phyloP scores from a whole-genome alignment of 441 rosid species.

The Adansonia gregorii region DNA sequence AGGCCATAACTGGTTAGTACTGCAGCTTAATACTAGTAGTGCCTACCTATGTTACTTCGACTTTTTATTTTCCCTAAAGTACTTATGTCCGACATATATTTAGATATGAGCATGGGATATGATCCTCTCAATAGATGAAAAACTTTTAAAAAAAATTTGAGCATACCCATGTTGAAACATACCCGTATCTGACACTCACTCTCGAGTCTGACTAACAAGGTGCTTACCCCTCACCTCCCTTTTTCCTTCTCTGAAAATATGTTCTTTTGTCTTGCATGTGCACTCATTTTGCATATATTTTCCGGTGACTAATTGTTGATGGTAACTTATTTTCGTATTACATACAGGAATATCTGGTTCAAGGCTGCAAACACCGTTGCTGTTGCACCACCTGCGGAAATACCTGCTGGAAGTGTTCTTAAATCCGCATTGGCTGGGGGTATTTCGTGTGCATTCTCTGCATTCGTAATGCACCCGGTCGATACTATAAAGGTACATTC shows the following conservation, averaged over 20 bases:
- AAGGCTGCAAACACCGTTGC: slow-evolving; percentile 97
- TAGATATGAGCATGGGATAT: too few species aligned
- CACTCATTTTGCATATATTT: background rate
- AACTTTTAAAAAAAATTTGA: too few species aligned
- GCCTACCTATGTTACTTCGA: too few species aligned
- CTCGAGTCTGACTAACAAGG: too few species aligned
- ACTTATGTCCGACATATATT: too few species aligned
- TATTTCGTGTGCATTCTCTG: slow-evolving; percentile 89
- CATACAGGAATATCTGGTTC: slow-evolving; percentile 85
- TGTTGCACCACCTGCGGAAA: slow-evolving; percentile 89
- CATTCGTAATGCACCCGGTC: slow-evolving; percentile 84
- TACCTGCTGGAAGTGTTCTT: slow-evolving; percentile 86
- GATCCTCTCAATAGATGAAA: too few species aligned
- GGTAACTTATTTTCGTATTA: slow-evolving; percentile 28
- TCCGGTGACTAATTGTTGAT: slow-evolving; percentile 13
- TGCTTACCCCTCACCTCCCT: background rate
- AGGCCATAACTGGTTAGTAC: background rate
- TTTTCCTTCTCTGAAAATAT: background rate
- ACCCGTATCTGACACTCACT: too few species aligned
- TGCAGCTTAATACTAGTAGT: too few species aligned
- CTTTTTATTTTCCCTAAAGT: too few species aligned
- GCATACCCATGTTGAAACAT: too few species aligned
- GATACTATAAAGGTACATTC: slow-evolving; percentile 82
- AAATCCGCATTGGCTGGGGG: slow-evolving; percentile 98
- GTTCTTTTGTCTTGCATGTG: background rate